Conservation (phyloP, 164 flowering plant genomes). For the Pachysandra terminalis region DNA sequence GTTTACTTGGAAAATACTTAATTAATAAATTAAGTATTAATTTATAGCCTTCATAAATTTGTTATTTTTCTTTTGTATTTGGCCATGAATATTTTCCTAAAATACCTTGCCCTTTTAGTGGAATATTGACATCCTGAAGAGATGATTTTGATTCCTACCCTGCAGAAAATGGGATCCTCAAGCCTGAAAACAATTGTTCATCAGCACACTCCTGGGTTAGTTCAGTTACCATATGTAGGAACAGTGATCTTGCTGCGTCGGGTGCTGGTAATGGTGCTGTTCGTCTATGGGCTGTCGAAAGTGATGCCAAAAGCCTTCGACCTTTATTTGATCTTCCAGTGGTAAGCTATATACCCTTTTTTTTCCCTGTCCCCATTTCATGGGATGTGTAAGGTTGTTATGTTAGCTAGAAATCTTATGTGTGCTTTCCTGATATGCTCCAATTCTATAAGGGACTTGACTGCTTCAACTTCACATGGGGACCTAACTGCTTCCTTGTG, state of each 20-base stretch:
- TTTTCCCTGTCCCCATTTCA: too few species aligned
- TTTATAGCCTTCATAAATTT: background rate
- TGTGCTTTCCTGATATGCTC: background rate
- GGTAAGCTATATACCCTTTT: slow-evolving; percentile 64
- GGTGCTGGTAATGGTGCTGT: slow-evolving; percentile 95
- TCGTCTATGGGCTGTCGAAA: slow-evolving; percentile 75
- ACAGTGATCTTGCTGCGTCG: slow-evolving; percentile 94
- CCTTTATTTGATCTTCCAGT: slow-evolving; percentile 68
- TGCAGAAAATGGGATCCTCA: slow-evolving; percentile 45
- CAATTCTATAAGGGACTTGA: background rate
- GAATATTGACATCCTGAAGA: background rate
- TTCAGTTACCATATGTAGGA: slow-evolving; percentile 68
- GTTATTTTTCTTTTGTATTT: background rate
- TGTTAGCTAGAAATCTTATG: background rate
- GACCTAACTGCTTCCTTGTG: background rate
- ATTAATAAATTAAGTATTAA: too few species aligned
- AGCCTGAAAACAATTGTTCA: slow-evolving; percentile 19
- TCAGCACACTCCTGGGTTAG: slow-evolving; percentile 82
- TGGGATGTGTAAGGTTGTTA: background rate
- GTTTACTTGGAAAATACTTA: too few species aligned
- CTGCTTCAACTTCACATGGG: background rate
- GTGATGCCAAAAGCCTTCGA: slow-evolving; percentile 51
- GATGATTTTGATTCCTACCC: background rate
- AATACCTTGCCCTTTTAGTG: background rate
- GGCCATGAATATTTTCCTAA: too few species aligned